These are phyloP conservation scores for Neofusicoccum sp. DNA, from an alignment of 2,329 filamentous ascomycete genomes.

Conservation along the genomic window DNA sequence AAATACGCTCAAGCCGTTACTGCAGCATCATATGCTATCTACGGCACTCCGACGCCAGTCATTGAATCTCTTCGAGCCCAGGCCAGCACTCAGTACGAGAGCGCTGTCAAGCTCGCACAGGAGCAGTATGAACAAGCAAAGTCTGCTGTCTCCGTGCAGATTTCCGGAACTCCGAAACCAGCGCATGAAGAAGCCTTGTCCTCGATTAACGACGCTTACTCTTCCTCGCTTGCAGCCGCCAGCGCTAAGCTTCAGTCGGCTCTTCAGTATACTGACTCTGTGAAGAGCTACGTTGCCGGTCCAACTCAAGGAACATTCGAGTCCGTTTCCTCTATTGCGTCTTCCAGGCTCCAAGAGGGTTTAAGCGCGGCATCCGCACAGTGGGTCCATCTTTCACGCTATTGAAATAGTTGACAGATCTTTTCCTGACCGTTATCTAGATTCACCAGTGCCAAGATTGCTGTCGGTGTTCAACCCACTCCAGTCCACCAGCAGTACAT, in stretches of 20 bases:
- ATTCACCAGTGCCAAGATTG: constrained; percentile 66
- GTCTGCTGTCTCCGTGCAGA: constrained; percentile 64
- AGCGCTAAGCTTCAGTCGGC: constrained; percentile 58
- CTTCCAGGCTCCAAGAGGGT: constrained; percentile 68
- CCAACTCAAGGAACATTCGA: constrained; percentile 50
- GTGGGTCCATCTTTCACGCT: constrained; percentile 16
- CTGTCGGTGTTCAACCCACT: constrained; percentile 63
- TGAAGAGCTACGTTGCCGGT: constrained; percentile 40
- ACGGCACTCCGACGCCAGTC: constrained; percentile 49
- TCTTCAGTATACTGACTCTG: constrained; percentile 43
- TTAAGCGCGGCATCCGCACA: constrained; percentile 68
- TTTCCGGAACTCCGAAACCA: constrained; percentile 68
- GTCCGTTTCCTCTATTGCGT: constrained; percentile 65
- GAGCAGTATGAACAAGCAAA: constrained; percentile 67
- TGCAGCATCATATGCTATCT: constrained; percentile 58
- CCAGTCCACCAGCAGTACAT: constrained; percentile 53
- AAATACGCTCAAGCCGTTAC: constrained; percentile 58
- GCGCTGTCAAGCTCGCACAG: constrained; percentile 64
- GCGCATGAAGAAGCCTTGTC: constrained; percentile 67
- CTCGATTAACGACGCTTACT: constrained; percentile 67
- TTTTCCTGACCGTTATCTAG: neutral
- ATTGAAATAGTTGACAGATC: neutral
- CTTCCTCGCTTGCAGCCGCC: constrained; percentile 62
- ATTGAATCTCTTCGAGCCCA: constrained; percentile 49
- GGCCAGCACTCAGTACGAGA: constrained; percentile 58